Evolutionary conservation across 192 early-diverging fungal genomes (phyloP), one percentile per base, ranked within the genome.

Genomic region (Geosiphon pyriformis): DNA sequence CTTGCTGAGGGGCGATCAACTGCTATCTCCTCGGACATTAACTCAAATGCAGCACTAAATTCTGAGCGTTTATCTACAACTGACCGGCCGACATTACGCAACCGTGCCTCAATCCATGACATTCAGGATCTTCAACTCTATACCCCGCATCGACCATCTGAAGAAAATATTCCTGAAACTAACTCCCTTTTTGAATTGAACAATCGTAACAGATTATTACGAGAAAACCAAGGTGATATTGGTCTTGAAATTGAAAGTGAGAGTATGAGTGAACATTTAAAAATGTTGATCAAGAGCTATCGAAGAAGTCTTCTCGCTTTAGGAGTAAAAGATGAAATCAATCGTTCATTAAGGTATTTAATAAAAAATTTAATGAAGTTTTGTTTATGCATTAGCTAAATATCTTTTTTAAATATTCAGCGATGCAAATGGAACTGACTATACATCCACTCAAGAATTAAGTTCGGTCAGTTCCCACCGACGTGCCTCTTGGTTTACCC

Each of bases 401-500:
- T n/a, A n/a, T n/a, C n/a, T n/a, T n/a, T n/a, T n/a, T n/a, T n/a
- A n/a, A n/a, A n/a, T n/a, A n/a, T n/a, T 15, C 22, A 52, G 50
- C 34, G 49, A 64, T 12, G 20, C 29, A 7, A 10, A 34, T 46
- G 26, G 25, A 23, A 30, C 55, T 10, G 18, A 50, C 22, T 37
- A 67, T 34, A 31, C 63, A 29, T 29, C 70, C 3, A n/a, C 17
- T 26, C 52, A 42, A 64, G 63, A 56, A 35, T 68, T 53, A 23
- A 66, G 68, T 18, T 64, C 59, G 0, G 59, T 83, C 0, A 72
- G 72, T 8, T 72, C 78, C 0, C 78, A 82, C 63, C 72, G 75
- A 54, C 71, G 88, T 10, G 80, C 89, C 1, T 76, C 79, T 3
- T 82, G 80, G 72, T 80, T 75, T 58, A 85, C 81, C 0, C 90